Evolutionary conservation across 257 asterid species (phyloP).

Genomic region (Apocynum venetum): DNA sequence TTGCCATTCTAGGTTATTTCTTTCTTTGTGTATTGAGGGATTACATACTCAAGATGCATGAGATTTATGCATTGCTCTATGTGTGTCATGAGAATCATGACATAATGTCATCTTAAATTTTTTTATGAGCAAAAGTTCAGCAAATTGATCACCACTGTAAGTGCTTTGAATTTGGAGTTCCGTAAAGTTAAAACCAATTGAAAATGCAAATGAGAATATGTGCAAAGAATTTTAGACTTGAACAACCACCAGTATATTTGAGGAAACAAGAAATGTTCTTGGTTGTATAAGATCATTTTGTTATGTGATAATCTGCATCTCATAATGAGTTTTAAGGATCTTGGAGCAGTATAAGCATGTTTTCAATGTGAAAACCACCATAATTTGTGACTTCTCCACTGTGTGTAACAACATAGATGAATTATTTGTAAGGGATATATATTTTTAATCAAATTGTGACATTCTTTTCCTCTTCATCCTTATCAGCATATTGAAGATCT

Average conservation of each 20-base stretch:
- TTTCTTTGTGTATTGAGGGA: background rate
- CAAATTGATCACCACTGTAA: background rate
- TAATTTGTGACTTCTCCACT: background rate
- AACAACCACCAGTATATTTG: background rate
- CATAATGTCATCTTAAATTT: background rate
- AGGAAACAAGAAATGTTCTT: constrained; percentile 2
- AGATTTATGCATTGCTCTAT: background rate
- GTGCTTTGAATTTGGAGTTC: background rate
- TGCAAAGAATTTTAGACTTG: background rate
- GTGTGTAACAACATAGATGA: background rate
- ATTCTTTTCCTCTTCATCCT: constrained; percentile 7
- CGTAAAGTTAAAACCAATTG: background rate
- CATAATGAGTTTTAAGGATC: background rate
- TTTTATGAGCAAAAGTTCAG: background rate
- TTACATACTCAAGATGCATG: background rate
- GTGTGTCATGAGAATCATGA: background rate
- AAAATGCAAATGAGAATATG: background rate
- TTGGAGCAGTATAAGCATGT: background rate
- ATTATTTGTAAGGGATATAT: background rate
- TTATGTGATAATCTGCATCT: background rate
- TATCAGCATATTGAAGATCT: constrained; percentile 95
- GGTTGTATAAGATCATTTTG: constrained; percentile 6
- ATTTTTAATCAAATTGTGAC: background rate
- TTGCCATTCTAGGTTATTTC: background rate
- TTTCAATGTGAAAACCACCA: background rate